Percentiles rank a stretch among this genome's conserved stretches.
Conservation (phyloP, 805 yeast genomes). For the Candida vartiovaarae region DNA sequence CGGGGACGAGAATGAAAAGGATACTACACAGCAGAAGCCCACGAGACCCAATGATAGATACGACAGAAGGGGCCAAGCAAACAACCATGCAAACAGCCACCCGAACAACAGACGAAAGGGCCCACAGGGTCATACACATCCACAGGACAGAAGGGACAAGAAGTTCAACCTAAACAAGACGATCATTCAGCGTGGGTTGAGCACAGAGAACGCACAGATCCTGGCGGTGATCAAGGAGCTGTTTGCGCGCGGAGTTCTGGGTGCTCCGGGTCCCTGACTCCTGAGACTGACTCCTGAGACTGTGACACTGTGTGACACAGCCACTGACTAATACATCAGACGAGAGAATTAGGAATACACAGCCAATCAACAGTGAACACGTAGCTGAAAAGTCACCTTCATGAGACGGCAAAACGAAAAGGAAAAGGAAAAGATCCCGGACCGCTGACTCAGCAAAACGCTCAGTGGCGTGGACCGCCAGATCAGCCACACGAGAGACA, state of each 20-base stretch:
- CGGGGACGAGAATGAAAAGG: not conserved
- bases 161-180: constrained; percentile 27
- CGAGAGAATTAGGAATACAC: no score
- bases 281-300: no score
- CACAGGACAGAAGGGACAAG: not conserved
- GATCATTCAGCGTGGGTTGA: constrained; percentile 34
- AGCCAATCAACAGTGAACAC: no score
- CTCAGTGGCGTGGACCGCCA: no score
- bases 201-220: constrained; percentile 34
- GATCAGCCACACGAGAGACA: no score
- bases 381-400: no score
- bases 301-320: no score
- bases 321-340: no score
- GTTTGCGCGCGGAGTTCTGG: constrained; percentile 12
- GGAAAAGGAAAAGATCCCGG: no score
- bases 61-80: not conserved
- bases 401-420: no score
- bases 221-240: constrained; percentile 34
- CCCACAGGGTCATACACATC: no score
- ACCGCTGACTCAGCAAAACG: no score
- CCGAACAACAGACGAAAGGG: not conserved
- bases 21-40: not conserved
- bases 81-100: not conserved
- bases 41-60: not conserved
- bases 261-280: not conserved